Conservation (phyloP, 2,329 filamentous ascomycete species). For the Albophoma yamanashiensis region DNA sequence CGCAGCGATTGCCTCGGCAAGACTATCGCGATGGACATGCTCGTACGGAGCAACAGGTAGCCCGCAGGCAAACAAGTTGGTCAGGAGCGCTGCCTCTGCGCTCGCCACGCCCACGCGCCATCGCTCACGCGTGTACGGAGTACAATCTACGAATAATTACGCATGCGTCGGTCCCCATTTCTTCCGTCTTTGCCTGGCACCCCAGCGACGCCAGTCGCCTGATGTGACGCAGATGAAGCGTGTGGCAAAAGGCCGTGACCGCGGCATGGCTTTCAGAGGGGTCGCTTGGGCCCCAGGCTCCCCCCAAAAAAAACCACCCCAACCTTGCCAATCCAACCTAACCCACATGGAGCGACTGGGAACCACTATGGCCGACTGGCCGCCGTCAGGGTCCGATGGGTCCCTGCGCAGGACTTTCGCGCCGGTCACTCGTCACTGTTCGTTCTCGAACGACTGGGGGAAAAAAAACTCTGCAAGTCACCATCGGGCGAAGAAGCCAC, state of each 20-base stretch:
- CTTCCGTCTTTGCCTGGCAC: not conserved
- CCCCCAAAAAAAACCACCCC: not conserved
- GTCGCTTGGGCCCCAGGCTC: not conserved
- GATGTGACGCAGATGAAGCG: constrained; percentile 8
- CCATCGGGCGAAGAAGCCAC: not conserved
- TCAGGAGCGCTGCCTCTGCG: not conserved
- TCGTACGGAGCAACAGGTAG: not conserved
- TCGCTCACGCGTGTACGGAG: not conserved
- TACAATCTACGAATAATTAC: too few relatives aligned
- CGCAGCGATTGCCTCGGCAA: not conserved
- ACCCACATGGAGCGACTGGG: not conserved
- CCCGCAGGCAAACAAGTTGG: not conserved
- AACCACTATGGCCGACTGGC: not conserved
- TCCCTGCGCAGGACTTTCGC: not conserved
- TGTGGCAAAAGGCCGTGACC: not conserved
- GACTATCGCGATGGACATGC: not conserved
- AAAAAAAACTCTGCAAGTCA: constrained; percentile 6
- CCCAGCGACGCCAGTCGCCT: constrained; percentile 7
- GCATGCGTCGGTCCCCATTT: not conserved
- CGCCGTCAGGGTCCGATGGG: constrained; percentile 1
- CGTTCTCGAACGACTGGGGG: constrained; percentile 5
- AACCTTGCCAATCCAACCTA: not conserved
- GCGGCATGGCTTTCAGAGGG: not conserved
- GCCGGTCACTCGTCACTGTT: not conserved
- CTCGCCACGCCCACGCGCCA: not conserved